phyloP scores from a whole-genome alignment of 2,329 filamentous ascomycete species.

The Verticillium longisporum region DNA sequence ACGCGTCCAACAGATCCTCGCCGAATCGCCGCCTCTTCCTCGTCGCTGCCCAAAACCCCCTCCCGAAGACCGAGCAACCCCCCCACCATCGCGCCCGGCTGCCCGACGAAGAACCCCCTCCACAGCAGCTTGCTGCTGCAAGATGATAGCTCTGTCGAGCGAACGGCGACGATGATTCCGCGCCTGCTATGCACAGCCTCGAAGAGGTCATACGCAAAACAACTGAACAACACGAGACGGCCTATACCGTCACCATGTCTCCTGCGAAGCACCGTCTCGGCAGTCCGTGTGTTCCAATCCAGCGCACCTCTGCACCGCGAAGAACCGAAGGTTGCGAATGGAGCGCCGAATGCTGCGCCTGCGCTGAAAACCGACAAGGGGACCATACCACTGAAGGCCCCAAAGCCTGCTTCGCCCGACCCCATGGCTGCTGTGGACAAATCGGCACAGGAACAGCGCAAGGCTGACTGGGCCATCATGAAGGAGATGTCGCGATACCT shows the following conservation, averaged over 20 bases:
- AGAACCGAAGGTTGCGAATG: neutral
- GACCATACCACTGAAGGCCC: constrained; percentile 1
- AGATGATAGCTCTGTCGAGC: neutral
- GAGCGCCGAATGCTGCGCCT: neutral
- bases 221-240: neutral
- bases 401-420: constrained; percentile 26
- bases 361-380: neutral
- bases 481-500: constrained; percentile 95
- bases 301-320: constrained; percentile 7
- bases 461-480: constrained; percentile 97
- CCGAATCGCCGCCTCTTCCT: neutral
- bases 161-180: neutral
- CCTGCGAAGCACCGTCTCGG: constrained; percentile 6
- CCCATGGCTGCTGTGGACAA: constrained; percentile 59
- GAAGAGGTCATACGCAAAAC: neutral
- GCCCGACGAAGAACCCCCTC: neutral
- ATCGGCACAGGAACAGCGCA: constrained; percentile 80
- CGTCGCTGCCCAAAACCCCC: neutral
- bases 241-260: constrained; percentile 5
- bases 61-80: neutral
- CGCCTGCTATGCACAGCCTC: neutral
- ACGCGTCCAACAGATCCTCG: neutral
- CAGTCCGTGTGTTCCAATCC: constrained; percentile 12
- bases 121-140: neutral
- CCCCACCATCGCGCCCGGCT: neutral